Conservation (phyloP, 306 rosid genomes). For the Pueraria montana region DNA sequence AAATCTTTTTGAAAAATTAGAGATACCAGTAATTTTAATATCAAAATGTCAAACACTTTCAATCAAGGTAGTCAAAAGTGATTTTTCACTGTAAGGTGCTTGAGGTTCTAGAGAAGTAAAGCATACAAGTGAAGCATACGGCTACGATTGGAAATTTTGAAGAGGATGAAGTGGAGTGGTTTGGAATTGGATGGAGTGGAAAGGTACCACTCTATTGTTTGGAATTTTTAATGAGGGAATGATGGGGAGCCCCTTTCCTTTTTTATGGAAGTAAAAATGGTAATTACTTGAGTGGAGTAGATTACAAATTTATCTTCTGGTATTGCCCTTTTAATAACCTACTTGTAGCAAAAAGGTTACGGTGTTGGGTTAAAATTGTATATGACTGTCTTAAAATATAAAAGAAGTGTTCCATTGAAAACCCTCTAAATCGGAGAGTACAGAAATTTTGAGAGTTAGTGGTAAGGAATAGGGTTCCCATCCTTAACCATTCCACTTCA, state of each 20-base stretch:
- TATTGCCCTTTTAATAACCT: slow-evolving; percentile 8
- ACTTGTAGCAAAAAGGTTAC: background rate
- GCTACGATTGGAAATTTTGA: background rate
- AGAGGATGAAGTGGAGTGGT: background rate
- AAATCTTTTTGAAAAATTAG: slow-evolving; percentile 18
- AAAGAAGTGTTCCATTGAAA: background rate
- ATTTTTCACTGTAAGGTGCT: slow-evolving; percentile 30
- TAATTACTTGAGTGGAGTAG: slow-evolving; percentile 2
- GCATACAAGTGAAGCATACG: slow-evolving; percentile 5
- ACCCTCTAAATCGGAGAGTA: background rate
- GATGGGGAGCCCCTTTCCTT: background rate
- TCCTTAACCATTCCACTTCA: background rate
- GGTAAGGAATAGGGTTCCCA: slow-evolving; percentile 9
- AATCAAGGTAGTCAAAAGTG: slow-evolving; percentile 37
- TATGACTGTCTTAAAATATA: background rate
- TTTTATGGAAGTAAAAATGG: slow-evolving; percentile 4
- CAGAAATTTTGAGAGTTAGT: background rate
- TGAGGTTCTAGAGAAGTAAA: slow-evolving; percentile 29
- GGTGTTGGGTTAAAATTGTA: background rate
- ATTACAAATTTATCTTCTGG: background rate
- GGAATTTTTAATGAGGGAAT: background rate
- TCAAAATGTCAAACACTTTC: slow-evolving; percentile 19
- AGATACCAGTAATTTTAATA: background rate
- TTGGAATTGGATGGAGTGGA: background rate
- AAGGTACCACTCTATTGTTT: background rate